Percentiles rank a stretch among this genome's conserved stretches.
phyloP scores from a whole-genome alignment of 192 early-diverging fungal species.

The Backusella luteola region DNA sequence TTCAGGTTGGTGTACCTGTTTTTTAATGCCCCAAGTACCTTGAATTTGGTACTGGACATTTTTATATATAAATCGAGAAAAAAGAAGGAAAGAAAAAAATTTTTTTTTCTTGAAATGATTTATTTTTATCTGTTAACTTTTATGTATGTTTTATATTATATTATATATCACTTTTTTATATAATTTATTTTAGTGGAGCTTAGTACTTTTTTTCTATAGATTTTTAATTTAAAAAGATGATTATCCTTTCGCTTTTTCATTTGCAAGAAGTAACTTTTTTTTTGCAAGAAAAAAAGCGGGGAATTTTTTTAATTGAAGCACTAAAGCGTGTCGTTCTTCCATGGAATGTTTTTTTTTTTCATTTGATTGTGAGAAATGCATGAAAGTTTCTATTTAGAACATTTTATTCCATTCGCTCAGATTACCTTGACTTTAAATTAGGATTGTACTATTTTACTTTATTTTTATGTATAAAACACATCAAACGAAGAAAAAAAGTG shows the following conservation, averaged over 20 bases:
- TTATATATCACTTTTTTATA: neutral
- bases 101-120: too few species aligned
- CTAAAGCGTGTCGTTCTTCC: neutral
- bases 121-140: too few species aligned
- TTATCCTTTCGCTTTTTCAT: neutral
- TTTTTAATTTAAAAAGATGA: neutral
- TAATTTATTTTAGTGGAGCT: neutral
- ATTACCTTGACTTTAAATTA: neutral
- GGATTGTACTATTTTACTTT: neutral
- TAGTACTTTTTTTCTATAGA: neutral
- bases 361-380: neutral
- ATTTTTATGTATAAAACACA: neutral
- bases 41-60: neutral
- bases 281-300: neutral
- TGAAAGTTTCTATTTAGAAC: slow-evolving; percentile 1
- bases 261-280: neutral
- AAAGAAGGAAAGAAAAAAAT: too few species aligned
- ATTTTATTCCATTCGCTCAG: neutral
- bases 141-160: neutral
- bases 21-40: neutral
- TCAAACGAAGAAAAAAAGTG: neutral
- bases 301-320: neutral
- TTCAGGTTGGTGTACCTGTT: neutral
- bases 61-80: neutral
- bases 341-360: neutral